Evolutionary conservation across 2,329 filamentous ascomycete genomes (phyloP).

Genomic region (Akanthomyces uredinophilus): DNA sequence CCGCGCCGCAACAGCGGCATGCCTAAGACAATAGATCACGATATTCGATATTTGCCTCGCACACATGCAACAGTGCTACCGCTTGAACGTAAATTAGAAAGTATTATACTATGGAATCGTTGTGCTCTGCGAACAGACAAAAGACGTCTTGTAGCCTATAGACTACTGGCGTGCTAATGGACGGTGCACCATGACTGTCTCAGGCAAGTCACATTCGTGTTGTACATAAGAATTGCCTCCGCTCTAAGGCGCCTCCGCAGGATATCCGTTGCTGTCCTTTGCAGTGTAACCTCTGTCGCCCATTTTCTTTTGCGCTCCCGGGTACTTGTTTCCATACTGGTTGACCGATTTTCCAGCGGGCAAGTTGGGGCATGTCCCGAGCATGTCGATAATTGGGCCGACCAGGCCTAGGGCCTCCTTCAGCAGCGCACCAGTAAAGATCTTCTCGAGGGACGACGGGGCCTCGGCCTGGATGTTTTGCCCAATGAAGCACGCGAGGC

Average conservation of each 20-base stretch:
- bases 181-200: too few relatives aligned
- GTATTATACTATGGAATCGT: too few relatives aligned
- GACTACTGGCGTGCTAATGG: too few relatives aligned
- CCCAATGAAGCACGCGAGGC: constrained; percentile 35
- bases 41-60: too few relatives aligned
- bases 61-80: too few relatives aligned
- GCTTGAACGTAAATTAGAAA: too few relatives aligned
- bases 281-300: constrained; percentile 7
- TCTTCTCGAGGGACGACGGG: constrained; percentile 12
- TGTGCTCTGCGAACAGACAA: too few relatives aligned
- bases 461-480: constrained; percentile 15
- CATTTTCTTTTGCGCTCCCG: not conserved
- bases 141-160: too few relatives aligned
- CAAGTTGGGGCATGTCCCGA: constrained; percentile 10
- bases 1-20: too few relatives aligned
- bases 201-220: too few relatives aligned
- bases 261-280: constrained; percentile 11
- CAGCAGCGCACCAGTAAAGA: constrained; percentile 6
- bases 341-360: constrained; percentile 11
- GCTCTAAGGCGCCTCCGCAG: constrained; percentile 5
- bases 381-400: not conserved
- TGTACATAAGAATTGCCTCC: too few relatives aligned
- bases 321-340: constrained; percentile 12
- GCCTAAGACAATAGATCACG: too few relatives aligned
- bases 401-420: constrained; percentile 5